Conservation (phyloP, 1,284 basidiomycete species). For the Albatrellus sp. region DNA sequence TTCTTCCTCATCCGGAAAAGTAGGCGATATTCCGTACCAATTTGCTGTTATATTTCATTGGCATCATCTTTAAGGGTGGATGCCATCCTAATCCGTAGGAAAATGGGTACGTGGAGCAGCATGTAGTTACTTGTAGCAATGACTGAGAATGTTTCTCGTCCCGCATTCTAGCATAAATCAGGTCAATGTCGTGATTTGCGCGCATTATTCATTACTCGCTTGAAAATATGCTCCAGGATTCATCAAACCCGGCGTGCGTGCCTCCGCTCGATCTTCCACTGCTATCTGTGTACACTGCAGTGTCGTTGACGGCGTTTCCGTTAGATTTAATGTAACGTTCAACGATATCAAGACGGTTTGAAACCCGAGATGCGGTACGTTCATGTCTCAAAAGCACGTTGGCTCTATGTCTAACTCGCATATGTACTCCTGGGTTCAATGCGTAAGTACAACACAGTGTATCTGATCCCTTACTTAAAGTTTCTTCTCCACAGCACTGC, state of each 20-base stretch:
- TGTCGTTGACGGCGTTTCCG: background rate
- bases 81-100: conserved; percentile 36
- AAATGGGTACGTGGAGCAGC: conserved; percentile 21
- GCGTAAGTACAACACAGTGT: conserved; percentile 5
- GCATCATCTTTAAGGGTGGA: conserved; percentile 17
- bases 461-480: background rate
- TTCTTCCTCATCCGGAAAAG: conserved; percentile 27
- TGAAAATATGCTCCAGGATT: conserved; percentile 13
- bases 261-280: background rate
- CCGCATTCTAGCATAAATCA: conserved; percentile 29
- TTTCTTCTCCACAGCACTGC: background rate
- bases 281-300: background rate
- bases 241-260: conserved; percentile 24
- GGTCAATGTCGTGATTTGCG: conserved; percentile 20
- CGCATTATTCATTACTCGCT: conserved; percentile 6
- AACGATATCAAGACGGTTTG: conserved; percentile 9
- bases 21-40: conserved; percentile 13
- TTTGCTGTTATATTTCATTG: background rate
- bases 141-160: background rate
- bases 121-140: background rate
- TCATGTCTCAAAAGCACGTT: background rate
- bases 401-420: background rate
- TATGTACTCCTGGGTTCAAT: conserved; percentile 6
- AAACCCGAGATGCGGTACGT: conserved; percentile 11
- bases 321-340: conserved; percentile 9